Base-by-base conservation (phyloP, 1,139 yeast species). In the Suhomyces anneliseae region DNA sequence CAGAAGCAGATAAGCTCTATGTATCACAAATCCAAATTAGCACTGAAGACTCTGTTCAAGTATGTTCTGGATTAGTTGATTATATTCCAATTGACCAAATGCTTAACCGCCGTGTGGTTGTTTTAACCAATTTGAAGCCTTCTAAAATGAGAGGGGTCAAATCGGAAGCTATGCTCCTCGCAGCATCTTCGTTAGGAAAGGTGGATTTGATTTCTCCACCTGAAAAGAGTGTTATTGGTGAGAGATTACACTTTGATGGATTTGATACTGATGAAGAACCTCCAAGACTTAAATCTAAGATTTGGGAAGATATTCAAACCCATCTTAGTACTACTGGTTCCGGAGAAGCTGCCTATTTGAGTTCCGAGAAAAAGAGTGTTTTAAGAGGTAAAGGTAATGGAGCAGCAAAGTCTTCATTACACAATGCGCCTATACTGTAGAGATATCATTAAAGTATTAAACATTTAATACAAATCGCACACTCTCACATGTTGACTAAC, bases 131-230 rank as follows among this genome's bases (percentile, higher is more conserved):
- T 73, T 78, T 90, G 70, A 90, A 90, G 72, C 95, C 96, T 9
- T 95, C 88, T 41, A 86, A 82, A 61, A 88, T 92, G 96, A 82
- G 97, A 67, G 98, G 99, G 53, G 83, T 93, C 14, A 60, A 55
- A 44, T 80, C 85, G 0, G 77, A 79, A 49, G 87, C 83, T 1
- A 82, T 82, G 87, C 56, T 82, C 1, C 57, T 82, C 32, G 86
- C 86, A 5, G 79, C 84, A 2, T 75, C 57, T 40, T 52, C 40
- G 36, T 45, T 42, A 9, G 45, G 33, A 1, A 12, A 31, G 19
- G 44, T 68, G 10, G 68, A 60, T 36, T 54, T 68, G 27, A 61
- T 69, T 1, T 36, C 40, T 7, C 68, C 70, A 7, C 69, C 72
- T 6, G 14, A 4, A 3, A 39, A 49, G 3, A 50, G 60, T 5